Evolutionary conservation across 352 stramenopile genomes (phyloP), one percentile per base, ranked within the genome.

Genomic region (Phytophthora hybrid): DNA sequence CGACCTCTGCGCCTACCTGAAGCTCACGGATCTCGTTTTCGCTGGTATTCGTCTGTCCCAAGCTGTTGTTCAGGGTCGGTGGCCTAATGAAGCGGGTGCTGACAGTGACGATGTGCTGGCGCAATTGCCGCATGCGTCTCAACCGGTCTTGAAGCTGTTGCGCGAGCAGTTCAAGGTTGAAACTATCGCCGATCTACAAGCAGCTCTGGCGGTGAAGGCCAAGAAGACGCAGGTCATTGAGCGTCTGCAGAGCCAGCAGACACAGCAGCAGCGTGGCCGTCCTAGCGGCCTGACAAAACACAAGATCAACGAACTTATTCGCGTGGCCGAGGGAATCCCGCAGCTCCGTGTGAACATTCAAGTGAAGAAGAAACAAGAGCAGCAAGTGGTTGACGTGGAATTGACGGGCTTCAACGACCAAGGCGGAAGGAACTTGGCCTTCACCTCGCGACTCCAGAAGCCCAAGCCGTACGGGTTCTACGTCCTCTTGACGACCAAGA

Each of bases 1-100:
- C 46, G 94, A 98, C 56, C 87, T 99, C 29, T 90, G 87, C 8
- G 92, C 88, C 3, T 31, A 81, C 32, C 47, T 90, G n/a, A 80
- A 91, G 63, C 77, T 89, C 37, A 57, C 77, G 6, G 68, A 78
- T 19, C 67, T 94, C 5, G 75, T 92, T 32, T 74, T 89, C 10
- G 82, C 84, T 8, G 84, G 78, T 3, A 85, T 92, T 39, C 76
- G 81, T 26, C 52, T 93, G 2, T 90, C 77, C 0, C 88, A 93
- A 53, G 83, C 73, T 8, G 68, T 94, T 32, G 79, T 89, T 4
- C 84, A 90, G 39, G 78, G 78, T 2, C 57, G 72, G 29, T 94
- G 88, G 88, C 83, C 83, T 7, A 57, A 70, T 37, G 66, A 73
- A 34, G 53, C 18, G 8, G 68, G 52, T 16, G 41, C 44, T 16